Evolutionary conservation across 306 rosid genomes (phyloP).

Genomic region (Geum urbanum): DNA sequence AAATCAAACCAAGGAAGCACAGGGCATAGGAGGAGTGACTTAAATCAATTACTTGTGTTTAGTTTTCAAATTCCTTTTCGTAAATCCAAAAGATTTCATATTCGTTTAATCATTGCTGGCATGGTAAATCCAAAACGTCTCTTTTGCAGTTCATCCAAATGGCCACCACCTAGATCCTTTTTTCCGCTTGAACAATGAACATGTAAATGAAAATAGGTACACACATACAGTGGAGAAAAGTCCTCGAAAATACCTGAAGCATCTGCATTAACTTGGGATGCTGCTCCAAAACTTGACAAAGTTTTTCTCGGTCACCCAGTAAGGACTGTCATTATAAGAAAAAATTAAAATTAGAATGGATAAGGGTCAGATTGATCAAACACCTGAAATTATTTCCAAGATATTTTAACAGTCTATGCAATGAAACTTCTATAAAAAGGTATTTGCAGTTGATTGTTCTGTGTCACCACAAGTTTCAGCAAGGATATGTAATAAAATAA

Average conservation of each 20-base stretch:
- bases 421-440: not conserved
- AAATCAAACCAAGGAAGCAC: not conserved
- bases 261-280: slow-evolving; percentile 96
- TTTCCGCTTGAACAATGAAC: not conserved
- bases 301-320: slow-evolving; percentile 82
- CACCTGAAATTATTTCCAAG: not conserved
- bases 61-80: not conserved
- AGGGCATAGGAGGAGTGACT: not conserved
- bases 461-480: not conserved
- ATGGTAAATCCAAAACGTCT: not conserved
- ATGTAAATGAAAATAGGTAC: no score
- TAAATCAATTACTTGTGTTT: not conserved
- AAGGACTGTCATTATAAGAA: slow-evolving; percentile 66
- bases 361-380: slow-evolving; percentile 11
- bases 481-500: not conserved
- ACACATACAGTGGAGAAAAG: not conserved
- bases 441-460: not conserved
- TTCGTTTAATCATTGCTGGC: not conserved
- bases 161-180: not conserved
- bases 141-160: not conserved
- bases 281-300: slow-evolving; percentile 98
- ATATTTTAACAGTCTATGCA: not conserved
- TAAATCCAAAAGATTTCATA: not conserved
- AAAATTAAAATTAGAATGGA: slow-evolving; percentile 10
- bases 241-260: slow-evolving; percentile 69